phyloP scores from a whole-genome alignment of 2,329 filamentous ascomycete genomes.

The Lachnellula subtilissima region DNA sequence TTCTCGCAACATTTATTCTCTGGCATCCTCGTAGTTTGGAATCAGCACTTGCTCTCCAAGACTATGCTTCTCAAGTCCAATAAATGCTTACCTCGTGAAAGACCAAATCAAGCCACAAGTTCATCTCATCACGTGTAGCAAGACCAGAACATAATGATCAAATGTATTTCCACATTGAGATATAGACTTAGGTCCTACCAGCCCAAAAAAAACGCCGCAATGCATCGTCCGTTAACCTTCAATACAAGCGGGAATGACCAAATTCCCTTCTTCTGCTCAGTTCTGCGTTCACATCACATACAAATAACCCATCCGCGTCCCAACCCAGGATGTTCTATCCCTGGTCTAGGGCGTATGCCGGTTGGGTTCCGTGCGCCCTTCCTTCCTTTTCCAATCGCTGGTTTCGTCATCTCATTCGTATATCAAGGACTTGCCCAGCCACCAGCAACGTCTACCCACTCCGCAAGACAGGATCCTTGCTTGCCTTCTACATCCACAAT shows the following conservation, averaged over 20 bases:
- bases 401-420: neutral
- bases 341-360: neutral
- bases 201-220: slow-evolving; percentile 18
- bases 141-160: slow-evolving; percentile 6
- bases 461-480: slow-evolving; percentile 86
- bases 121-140: too few species aligned
- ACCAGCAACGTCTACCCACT: slow-evolving; percentile 97
- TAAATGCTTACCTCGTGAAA: too few species aligned
- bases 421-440: slow-evolving; percentile 63
- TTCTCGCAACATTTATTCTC: neutral
- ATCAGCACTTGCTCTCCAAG: too few species aligned
- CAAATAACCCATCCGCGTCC: neutral
- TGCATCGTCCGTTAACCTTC: slow-evolving; percentile 15
- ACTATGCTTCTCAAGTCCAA: too few species aligned
- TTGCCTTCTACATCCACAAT: slow-evolving; percentile 98
- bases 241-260: slow-evolving; percentile 15
- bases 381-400: neutral
- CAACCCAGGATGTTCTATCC: neutral
- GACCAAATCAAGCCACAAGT: too few species aligned
- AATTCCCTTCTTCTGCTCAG: slow-evolving; percentile 5
- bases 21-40: neutral
- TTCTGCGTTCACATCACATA: neutral
- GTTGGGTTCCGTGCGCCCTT: slow-evolving; percentile 1
- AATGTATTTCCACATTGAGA: slow-evolving; percentile 23
- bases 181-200: slow-evolving; percentile 13